A percentile compares a stretch with the other conserved stretches of the same genome.
These are phyloP conservation scores for Solanum tarijense DNA, from an alignment of 257 asterid species.

Conservation along the genomic window DNA sequence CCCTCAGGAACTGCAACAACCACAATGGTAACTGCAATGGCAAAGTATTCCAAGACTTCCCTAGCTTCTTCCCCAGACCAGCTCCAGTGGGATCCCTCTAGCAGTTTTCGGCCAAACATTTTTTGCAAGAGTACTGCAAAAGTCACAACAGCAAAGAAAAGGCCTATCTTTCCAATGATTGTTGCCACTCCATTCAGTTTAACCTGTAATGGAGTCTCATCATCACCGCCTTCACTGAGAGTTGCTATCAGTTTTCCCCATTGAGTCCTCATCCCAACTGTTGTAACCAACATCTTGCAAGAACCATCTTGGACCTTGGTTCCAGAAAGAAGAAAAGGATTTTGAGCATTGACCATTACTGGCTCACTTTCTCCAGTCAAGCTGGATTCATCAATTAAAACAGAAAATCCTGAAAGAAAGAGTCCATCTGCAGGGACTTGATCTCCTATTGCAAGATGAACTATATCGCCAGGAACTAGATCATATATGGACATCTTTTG, in stretches of 20 bases:
- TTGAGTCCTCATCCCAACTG: conserved; percentile 15
- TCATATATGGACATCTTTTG: conserved; percentile 11
- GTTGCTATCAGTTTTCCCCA: conserved; percentile 12
- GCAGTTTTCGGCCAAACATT: not conserved
- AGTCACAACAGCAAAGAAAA: conserved; percentile 9
- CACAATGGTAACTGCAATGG: conserved; percentile 8
- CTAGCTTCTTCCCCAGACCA: conserved; percentile 9
- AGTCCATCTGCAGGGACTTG: conserved; percentile 15
- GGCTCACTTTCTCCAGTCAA: conserved; percentile 14
- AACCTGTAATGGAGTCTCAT: conserved; percentile 11
- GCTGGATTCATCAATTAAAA: conserved; percentile 9
- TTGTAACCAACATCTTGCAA: conserved; percentile 10
- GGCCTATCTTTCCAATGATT: conserved; percentile 9
- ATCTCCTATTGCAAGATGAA: conserved; percentile 11
- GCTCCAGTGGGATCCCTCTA: conserved; percentile 10
- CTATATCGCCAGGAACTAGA: conserved; percentile 10
- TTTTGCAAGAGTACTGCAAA: conserved; percentile 3
- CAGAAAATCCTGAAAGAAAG: conserved; percentile 13
- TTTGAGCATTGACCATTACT: conserved; percentile 3
- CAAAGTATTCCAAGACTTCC: conserved; percentile 9
- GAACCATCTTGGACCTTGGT: conserved; percentile 10
- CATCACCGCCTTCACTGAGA: conserved; percentile 9
- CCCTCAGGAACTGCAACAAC: conserved; percentile 14
- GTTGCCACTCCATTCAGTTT: conserved; percentile 11
- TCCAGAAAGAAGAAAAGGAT: conserved; percentile 14